Percentiles rank a stretch among this genome's conserved stretches.
Conservation (phyloP, 441 rosid species). For the Omphalea diandra region DNA sequence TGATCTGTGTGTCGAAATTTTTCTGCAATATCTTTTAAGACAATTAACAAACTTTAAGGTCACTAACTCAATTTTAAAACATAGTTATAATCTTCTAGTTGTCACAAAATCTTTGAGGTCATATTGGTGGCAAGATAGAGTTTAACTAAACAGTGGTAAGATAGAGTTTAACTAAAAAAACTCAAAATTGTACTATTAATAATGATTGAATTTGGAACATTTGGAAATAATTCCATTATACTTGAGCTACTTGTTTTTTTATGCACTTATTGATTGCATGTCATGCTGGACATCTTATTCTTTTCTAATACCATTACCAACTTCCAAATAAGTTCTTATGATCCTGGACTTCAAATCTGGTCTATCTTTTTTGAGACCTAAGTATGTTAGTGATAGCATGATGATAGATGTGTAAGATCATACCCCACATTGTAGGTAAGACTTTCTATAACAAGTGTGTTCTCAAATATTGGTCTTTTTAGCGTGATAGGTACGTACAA, state of each 20-base stretch:
- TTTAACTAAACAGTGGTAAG: too few species aligned
- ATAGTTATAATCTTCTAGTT: too few species aligned
- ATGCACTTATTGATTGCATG: background rate
- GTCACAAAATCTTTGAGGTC: background rate
- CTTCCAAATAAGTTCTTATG: background rate
- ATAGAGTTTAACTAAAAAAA: too few species aligned
- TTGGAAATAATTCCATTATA: too few species aligned
- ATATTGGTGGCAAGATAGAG: too few species aligned
- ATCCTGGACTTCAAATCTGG: background rate
- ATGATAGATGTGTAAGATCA: background rate
- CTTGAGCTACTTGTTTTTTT: background rate
- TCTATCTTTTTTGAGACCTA: background rate
- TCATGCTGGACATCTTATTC: background rate
- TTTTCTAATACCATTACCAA: background rate
- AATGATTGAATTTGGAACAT: too few species aligned
- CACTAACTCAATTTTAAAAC: background rate
- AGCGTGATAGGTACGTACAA: slow-evolving; percentile 13
- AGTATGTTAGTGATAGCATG: background rate
- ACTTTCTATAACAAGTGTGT: background rate
- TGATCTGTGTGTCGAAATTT: background rate
- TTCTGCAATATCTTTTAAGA: background rate
- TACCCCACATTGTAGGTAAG: background rate
- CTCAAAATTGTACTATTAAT: too few species aligned
- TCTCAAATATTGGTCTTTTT: slow-evolving; percentile 14
- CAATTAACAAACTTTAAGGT: background rate